These are phyloP conservation scores for Luvunga scandens DNA, from an alignment of 345 rosid genomes.

Conservation along the genomic window DNA sequence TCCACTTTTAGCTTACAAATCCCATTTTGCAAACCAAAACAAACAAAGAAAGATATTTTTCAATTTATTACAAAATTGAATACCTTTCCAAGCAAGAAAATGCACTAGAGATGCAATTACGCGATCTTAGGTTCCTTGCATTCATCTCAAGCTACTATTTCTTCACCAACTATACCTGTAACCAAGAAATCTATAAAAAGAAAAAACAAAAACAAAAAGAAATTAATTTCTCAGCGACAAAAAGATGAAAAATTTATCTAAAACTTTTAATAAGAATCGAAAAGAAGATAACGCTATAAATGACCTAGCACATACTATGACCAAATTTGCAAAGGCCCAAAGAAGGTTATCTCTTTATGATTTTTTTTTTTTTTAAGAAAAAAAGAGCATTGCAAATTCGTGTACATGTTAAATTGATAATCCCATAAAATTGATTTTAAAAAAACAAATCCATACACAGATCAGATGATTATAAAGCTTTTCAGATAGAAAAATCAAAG, in stretches of 20 bases:
- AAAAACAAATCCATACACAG: conserved; percentile 3
- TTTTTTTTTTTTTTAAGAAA: too few species aligned
- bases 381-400: neutral
- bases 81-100: conserved; percentile 1
- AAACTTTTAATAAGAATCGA: neutral
- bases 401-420: neutral
- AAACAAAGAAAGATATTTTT: neutral
- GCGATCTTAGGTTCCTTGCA: conserved; percentile 10
- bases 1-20: neutral
- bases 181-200: conserved; percentile 1
- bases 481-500: neutral
- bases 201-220: neutral
- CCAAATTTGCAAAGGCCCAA: neutral
- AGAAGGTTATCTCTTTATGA: neutral
- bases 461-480: conserved; percentile 11
- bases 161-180: conserved; percentile 4
- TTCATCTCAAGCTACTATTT: neutral
- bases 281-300: neutral
- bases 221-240: neutral
- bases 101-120: conserved; percentile 8
- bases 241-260: neutral
- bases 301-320: neutral
- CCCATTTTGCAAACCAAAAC: neutral
- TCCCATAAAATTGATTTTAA: neutral
- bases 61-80: neutral